phyloP scores from a whole-genome alignment of 148 eudicot genomes.

The Vaccinium myrtillus region DNA sequence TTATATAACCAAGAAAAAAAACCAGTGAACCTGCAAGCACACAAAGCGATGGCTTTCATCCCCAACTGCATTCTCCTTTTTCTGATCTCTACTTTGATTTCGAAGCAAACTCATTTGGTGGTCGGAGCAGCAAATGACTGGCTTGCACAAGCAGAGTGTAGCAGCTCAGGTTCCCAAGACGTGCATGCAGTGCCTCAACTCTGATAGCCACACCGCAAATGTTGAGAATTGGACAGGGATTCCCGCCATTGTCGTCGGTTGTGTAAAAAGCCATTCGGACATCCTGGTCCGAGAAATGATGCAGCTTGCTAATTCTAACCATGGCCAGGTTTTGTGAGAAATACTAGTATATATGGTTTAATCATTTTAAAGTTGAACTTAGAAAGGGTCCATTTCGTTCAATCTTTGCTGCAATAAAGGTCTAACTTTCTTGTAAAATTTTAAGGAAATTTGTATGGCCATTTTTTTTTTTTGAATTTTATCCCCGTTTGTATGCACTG shows the following conservation, averaged over 20 bases:
- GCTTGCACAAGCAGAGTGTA: neutral
- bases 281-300: neutral
- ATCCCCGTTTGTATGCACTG: too few species aligned
- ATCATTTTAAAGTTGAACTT: neutral
- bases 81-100: neutral
- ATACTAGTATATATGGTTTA: neutral
- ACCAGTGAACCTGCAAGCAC: neutral
- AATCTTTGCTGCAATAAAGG: too few species aligned
- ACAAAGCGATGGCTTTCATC: conserved; percentile 1
- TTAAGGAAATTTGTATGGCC: too few species aligned
- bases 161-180: neutral
- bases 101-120: neutral
- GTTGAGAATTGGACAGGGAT: neutral
- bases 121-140: neutral
- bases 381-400: neutral
- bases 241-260: neutral
- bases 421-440: too few species aligned
- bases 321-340: neutral
- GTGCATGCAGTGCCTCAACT: conserved; percentile 13
- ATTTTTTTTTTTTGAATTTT: too few species aligned
- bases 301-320: neutral
- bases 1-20: neutral
- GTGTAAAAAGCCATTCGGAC: neutral
- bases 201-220: neutral
- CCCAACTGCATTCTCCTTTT: neutral